Conservation (phyloP, 2,329 filamentous ascomycete genomes). For the Pyricularia sp. region DNA sequence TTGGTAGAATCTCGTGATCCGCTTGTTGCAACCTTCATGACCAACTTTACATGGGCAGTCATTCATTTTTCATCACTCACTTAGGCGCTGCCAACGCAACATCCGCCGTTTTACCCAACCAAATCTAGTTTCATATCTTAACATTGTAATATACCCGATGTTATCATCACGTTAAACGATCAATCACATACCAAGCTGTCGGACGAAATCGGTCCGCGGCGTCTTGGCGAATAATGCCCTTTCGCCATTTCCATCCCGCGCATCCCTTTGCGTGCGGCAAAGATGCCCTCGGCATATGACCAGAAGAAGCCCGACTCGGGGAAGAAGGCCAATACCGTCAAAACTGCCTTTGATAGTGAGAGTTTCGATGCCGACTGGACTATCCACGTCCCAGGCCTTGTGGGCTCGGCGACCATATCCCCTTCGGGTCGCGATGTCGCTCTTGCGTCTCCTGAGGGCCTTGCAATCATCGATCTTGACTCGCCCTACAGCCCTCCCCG, state of each 20-base stretch:
- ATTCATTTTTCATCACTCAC: background rate
- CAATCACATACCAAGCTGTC: background rate
- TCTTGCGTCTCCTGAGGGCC: slow-evolving; percentile 75
- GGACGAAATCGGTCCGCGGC: background rate
- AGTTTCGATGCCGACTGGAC: slow-evolving; percentile 78
- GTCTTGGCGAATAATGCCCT: background rate
- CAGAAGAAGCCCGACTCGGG: slow-evolving; percentile 28
- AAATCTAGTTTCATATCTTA: background rate
- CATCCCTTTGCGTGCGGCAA: background rate
- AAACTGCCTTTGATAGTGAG: slow-evolving; percentile 67
- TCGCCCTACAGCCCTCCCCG: slow-evolving; percentile 78
- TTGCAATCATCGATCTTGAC: slow-evolving; percentile 86
- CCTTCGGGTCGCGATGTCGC: slow-evolving; percentile 84
- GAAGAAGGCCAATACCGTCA: slow-evolving; percentile 46
- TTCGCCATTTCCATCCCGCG: background rate
- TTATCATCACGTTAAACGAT: background rate
- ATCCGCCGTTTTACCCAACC: background rate
- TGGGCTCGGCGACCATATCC: slow-evolving; percentile 86
- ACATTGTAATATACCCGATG: background rate
- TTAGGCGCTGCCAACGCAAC: background rate
- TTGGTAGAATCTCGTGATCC: background rate
- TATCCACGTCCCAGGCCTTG: slow-evolving; percentile 67
- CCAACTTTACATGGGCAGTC: background rate
- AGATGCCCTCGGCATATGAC: slow-evolving; percentile 32
- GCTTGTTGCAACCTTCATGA: background rate